Percentiles rank a stretch among this genome's conserved stretches.
phyloP scores from a whole-genome alignment of 2,329 filamentous ascomycete species.

The Sarocladium brachiariae region DNA sequence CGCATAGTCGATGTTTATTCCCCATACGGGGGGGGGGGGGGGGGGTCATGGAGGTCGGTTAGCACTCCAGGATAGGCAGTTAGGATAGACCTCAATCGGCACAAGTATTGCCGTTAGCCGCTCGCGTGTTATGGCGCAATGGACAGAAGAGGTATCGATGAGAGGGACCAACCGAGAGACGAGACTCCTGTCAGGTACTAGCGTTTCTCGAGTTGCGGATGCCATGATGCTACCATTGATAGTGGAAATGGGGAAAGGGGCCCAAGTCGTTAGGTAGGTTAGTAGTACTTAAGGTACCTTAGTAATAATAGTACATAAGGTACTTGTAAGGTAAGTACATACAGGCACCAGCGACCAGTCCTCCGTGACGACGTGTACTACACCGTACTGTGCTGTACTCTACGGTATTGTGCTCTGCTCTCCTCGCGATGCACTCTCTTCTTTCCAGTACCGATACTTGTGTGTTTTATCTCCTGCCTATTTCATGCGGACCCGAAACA shows the following conservation, averaged over 20 bases:
- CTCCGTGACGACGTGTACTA: not conserved
- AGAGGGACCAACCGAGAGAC: not conserved
- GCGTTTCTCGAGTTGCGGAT: not conserved
- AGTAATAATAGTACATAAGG: no score
- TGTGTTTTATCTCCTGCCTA: constrained; percentile 7
- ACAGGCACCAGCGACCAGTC: no score
- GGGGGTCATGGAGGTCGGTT: not conserved
- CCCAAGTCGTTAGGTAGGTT: no score
- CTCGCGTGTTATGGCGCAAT: constrained; percentile 1
- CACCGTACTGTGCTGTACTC: not conserved
- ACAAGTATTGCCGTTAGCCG: constrained; percentile 4
- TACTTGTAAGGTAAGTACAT: no score
- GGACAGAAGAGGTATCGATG: not conserved
- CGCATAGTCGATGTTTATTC: not conserved
- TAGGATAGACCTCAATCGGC: not conserved
- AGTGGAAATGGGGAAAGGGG: not conserved
- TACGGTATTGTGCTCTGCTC: no score
- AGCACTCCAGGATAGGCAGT: not conserved
- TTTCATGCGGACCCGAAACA: not conserved
- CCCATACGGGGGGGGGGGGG: no score
- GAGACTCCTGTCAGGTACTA: not conserved
- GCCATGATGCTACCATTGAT: not conserved
- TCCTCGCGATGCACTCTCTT: not conserved
- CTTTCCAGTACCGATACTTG: not conserved
- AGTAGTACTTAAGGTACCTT: no score